A percentile compares a stretch with the other conserved stretches of the same genome.
These are phyloP conservation scores for Leishmania braziliensis DNA, from an alignment of 208 protist genomes.

Conservation along the genomic window DNA sequence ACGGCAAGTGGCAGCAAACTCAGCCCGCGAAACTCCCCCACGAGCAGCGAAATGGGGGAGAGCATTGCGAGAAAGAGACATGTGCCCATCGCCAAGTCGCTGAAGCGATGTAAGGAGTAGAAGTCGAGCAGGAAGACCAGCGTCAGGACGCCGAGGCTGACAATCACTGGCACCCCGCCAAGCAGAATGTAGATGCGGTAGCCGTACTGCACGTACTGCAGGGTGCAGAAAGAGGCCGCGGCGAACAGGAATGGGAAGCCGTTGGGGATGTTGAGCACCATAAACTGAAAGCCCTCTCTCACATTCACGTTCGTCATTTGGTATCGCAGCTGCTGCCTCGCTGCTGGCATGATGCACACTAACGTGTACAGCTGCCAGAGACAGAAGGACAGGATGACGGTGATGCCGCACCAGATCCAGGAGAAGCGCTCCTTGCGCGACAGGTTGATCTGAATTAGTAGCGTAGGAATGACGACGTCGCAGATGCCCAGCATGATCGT, in stretches of 20 bases:
- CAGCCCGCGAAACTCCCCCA: slow-evolving; percentile 64
- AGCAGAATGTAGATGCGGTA: slow-evolving; percentile 64
- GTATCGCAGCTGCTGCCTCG: slow-evolving; percentile 47
- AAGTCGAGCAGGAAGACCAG: slow-evolving; percentile 76
- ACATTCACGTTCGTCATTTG: slow-evolving; percentile 52
- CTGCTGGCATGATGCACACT: slow-evolving; percentile 59
- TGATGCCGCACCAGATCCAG: slow-evolving; percentile 78
- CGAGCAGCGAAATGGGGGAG: slow-evolving; percentile 65
- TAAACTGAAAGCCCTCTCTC: slow-evolving; percentile 53
- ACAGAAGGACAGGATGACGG: slow-evolving; percentile 66
- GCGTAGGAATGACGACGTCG: slow-evolving; percentile 61
- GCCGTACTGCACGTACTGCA: slow-evolving; percentile 73
- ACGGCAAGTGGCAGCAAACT: slow-evolving; percentile 56
- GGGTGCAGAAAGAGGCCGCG: slow-evolving; percentile 55
- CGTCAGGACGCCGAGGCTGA: slow-evolving; percentile 57
- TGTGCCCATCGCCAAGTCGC: slow-evolving; percentile 57
- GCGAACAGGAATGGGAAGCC: slow-evolving; percentile 69
- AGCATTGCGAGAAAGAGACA: slow-evolving; percentile 61
- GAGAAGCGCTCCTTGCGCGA: slow-evolving; percentile 47
- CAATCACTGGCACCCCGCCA: slow-evolving; percentile 56
- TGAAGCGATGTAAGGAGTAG: slow-evolving; percentile 40
- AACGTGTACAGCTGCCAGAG: slow-evolving; percentile 76
- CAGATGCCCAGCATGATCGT: slow-evolving; percentile 59
- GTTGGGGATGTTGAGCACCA: slow-evolving; percentile 73
- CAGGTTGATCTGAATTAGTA: slow-evolving; percentile 75